Base-by-base conservation (phyloP, 768 basidiomycete genomes). In the Gautieria morchelliformis region DNA sequence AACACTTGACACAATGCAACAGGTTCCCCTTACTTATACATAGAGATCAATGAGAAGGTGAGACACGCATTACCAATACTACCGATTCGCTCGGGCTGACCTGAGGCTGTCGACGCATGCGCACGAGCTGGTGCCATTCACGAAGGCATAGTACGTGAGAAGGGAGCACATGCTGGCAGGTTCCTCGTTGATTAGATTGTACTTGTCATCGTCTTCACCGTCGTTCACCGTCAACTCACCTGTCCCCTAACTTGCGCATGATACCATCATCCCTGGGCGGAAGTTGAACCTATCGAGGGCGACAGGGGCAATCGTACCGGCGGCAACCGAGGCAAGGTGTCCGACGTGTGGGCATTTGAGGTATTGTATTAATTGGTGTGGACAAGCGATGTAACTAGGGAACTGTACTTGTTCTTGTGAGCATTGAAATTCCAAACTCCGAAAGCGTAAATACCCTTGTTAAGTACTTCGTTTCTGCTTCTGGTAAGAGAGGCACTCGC, bases 241-340 rank as follows among this genome's bases (percentile, higher is more conserved):
- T 11, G 42, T 55, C 14, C 53, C 53, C 20, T 20, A 46, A 32
- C n/a, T 55, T 19, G 45, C 20, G 7, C 22, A 41, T 2, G 53
- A 55, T 35, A 30, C 11, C 15, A 55, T 55, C 24, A 55, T 42
- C n/a, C 27, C 41, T 55, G 9, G 53, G 53, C 27, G 53, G 41
- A 46, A 55, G 20, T 55, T 55, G 41, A 17, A 42, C 7, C 41
- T 17, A 46, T 55, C 12, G 11, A 42, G 17, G 42, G 42, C 24
- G 17, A 30, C 27, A 3, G 48, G 24, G 7, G 53, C 41, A 5
- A 55, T 20, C 22, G 46, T 55, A 14, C 19, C 4, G n/a, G 53
- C 30, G 22, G 53, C 17, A 30, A 30, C 35, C 30, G 53, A 55
- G 53, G 53, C 53, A 42, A 33, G n/a, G 39, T 54, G 40, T 15